Conservation (phyloP, 129 eudicot species). For the Rutidosis leptorrhynchoides region DNA sequence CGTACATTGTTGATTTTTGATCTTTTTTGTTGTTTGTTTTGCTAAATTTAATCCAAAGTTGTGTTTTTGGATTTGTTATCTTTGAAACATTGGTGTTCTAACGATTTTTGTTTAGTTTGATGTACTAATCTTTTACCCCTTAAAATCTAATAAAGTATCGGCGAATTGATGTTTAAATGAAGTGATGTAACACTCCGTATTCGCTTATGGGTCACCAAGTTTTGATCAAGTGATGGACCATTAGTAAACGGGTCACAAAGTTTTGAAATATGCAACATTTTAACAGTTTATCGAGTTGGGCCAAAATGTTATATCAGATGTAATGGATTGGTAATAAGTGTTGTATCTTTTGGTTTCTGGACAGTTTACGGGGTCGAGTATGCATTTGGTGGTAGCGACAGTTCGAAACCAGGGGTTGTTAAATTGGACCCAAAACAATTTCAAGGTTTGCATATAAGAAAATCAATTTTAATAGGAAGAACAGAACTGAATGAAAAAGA, state of each 20-base stretch:
- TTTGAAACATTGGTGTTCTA: not conserved
- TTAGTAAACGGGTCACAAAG: not conserved
- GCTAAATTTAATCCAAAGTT: conserved; percentile 1
- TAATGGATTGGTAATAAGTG: too few relatives aligned
- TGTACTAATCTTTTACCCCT: not conserved
- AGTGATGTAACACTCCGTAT: conserved; percentile 15
- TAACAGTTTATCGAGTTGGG: not conserved
- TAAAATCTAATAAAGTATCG: conserved; percentile 1
- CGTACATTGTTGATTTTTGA: not conserved
- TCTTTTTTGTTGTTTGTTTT: conserved; percentile 1
- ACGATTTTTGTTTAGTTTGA: not conserved
- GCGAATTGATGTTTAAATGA: not conserved
- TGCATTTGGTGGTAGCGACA: conserved; percentile 90
- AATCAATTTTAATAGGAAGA: conserved; percentile 73
- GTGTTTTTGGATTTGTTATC: not conserved
- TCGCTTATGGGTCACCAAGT: too few relatives aligned
- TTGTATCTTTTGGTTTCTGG: not conserved
- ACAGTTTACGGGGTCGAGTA: conserved; percentile 83
- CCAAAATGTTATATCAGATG: not conserved
- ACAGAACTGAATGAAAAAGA: conserved; percentile 72
- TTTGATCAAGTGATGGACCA: not conserved
- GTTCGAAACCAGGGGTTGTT: conserved; percentile 68
- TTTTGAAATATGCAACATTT: not conserved
- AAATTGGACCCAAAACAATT: conserved; percentile 83
- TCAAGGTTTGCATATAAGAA: conserved; percentile 79